Conservation (phyloP, 2,329 filamentous ascomycete species). For the Xylaria sp. region DNA sequence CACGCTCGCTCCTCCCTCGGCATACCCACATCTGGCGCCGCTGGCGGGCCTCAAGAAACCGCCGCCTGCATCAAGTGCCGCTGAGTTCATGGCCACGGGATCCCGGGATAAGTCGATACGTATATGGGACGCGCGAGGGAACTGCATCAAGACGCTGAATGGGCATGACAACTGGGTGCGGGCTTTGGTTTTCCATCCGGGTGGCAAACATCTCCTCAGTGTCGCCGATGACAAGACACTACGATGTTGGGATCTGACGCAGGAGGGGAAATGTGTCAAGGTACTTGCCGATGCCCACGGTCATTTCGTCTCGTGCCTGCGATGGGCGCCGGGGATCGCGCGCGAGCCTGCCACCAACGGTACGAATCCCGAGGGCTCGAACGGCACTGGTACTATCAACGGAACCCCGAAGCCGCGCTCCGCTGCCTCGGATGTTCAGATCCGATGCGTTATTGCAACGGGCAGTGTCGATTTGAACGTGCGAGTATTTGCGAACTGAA, state of each 20-base stretch:
- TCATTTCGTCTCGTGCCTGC: constrained; percentile 84
- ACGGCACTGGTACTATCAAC: constrained; percentile 53
- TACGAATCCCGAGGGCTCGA: constrained; percentile 45
- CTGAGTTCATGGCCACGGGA: constrained; percentile 89
- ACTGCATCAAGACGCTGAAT: constrained; percentile 79
- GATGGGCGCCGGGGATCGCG: constrained; percentile 81
- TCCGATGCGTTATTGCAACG: constrained; percentile 85
- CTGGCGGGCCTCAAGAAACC: constrained; percentile 85
- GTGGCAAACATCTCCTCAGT: constrained; percentile 86
- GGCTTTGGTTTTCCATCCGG: constrained; percentile 84
- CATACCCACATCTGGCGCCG: constrained; percentile 77
- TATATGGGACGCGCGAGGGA: constrained; percentile 86
- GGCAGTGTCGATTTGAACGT: constrained; percentile 84
- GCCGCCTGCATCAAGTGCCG: constrained; percentile 73
- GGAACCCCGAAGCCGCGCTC: constrained; percentile 50
- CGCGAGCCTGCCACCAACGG: constrained; percentile 60
- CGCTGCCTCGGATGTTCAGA: constrained; percentile 61
- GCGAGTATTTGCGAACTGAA: constrained; percentile 75
- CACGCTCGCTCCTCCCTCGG: constrained; percentile 78
- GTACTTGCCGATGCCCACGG: constrained; percentile 76
- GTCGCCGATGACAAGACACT: constrained; percentile 90
- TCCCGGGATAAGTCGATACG: constrained; percentile 89
- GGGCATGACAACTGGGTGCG: constrained; percentile 97
- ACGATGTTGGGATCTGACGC: constrained; percentile 89
- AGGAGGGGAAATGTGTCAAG: constrained; percentile 90